Evolutionary conservation across 495 filamentous ascomycete genomes (phyloP).

Genomic region (Geopyxis carbonaria): DNA sequence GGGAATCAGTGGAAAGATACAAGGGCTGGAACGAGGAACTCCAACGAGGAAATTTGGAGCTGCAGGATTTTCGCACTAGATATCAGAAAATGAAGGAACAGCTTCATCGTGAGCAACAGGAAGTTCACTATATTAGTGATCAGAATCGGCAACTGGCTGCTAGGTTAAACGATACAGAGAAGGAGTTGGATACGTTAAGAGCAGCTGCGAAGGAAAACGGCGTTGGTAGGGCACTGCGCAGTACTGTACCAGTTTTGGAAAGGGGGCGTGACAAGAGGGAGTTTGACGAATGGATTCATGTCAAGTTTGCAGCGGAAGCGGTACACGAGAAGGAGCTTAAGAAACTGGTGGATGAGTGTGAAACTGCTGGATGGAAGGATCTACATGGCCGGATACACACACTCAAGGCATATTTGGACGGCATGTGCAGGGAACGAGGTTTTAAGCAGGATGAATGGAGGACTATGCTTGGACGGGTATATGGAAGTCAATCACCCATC

Average conservation of each 20-base stretch:
- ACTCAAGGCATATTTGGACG: constrained; percentile 14
- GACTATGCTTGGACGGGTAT: too few relatives aligned
- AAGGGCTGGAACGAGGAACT: constrained; percentile 4
- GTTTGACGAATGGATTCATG: constrained; percentile 13
- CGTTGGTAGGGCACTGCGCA: too few relatives aligned
- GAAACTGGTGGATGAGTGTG: constrained; percentile 12
- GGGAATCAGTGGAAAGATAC: not conserved
- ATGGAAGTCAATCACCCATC: too few relatives aligned
- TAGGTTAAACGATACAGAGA: too few relatives aligned
- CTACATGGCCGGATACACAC: constrained; percentile 12
- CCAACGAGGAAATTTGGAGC: constrained; percentile 21
- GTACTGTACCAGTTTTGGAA: too few relatives aligned
- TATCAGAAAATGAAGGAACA: constrained; percentile 10
- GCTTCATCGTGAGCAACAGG: too few relatives aligned
- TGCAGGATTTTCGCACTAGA: constrained; percentile 14
- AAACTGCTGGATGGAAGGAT: constrained; percentile 13
- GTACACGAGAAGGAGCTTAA: constrained; percentile 19
- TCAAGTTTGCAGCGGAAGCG: constrained; percentile 14
- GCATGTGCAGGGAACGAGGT: constrained; percentile 16
- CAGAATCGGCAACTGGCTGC: too few relatives aligned
- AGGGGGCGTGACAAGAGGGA: too few relatives aligned
- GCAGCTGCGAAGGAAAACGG: too few relatives aligned
- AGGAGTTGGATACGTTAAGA: too few relatives aligned
- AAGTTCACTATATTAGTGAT: too few relatives aligned
- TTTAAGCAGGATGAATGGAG: constrained; percentile 17